phyloP scores from a whole-genome alignment of 208 protist genomes.

The Naegleria fowleri region DNA sequence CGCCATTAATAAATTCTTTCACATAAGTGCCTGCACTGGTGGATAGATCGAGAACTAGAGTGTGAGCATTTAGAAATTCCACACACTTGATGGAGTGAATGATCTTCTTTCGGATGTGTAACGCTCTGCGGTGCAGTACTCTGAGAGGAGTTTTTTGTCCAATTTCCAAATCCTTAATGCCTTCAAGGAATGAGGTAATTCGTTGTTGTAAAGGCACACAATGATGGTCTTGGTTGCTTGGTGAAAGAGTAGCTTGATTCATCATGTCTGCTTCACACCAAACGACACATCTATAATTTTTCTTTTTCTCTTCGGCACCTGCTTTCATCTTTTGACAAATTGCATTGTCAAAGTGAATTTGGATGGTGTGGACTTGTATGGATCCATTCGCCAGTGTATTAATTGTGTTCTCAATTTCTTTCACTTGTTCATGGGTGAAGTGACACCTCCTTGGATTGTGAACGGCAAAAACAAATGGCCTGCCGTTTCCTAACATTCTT shows the following conservation, averaged over 20 bases:
- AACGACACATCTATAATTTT: constrained; percentile 73
- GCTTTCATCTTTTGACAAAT: constrained; percentile 44
- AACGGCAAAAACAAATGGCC: constrained; percentile 83
- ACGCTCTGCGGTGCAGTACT: constrained; percentile 85
- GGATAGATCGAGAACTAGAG: constrained; percentile 74
- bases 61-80: constrained; percentile 69
- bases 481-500: constrained; percentile 81
- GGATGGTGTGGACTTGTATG: constrained; percentile 46
- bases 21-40: constrained; percentile 93
- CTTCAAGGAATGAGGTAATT: constrained; percentile 27
- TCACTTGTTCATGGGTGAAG: constrained; percentile 55
- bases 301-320: constrained; percentile 72
- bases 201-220: constrained; percentile 31
- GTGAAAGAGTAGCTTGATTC: constrained; percentile 44
- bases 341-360: not conserved
- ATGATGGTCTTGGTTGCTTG: constrained; percentile 45
- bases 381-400: constrained; percentile 61
- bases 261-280: constrained; percentile 64
- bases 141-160: constrained; percentile 80
- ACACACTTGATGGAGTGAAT: constrained; percentile 67
- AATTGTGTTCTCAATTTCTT: constrained; percentile 46
- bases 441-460: constrained; percentile 57
- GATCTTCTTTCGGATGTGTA: constrained; percentile 60
- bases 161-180: constrained; percentile 49
- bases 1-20: constrained; percentile 96